Conservation (phyloP, 257 asterid genomes). For the Penstemon davidsonii region DNA sequence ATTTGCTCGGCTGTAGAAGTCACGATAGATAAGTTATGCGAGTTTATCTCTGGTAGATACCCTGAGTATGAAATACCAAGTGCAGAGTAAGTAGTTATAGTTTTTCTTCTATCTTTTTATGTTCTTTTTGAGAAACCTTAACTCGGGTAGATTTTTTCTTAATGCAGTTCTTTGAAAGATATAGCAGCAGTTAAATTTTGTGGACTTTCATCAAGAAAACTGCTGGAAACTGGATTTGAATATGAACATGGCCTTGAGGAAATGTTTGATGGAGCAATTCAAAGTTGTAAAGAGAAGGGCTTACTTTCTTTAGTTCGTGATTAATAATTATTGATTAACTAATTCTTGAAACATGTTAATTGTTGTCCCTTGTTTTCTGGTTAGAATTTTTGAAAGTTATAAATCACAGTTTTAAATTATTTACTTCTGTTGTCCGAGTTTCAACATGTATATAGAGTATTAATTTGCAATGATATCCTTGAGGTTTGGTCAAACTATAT, state of each 20-base stretch:
- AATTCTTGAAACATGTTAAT: too few relatives aligned
- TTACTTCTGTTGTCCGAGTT: too few relatives aligned
- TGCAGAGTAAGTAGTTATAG: conserved; percentile 37
- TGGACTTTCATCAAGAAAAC: conserved; percentile 37
- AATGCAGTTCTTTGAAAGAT: conserved; percentile 32
- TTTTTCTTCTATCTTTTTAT: neutral
- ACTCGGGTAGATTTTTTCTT: neutral
- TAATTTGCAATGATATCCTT: too few relatives aligned
- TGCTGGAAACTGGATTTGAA: conserved; percentile 43
- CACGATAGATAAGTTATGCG: conserved; percentile 28
- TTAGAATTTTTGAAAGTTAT: too few relatives aligned
- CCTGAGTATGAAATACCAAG: conserved; percentile 42
- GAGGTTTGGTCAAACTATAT: too few relatives aligned
- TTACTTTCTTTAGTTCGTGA: too few relatives aligned
- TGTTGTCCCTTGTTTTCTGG: too few relatives aligned
- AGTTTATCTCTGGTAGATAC: conserved; percentile 39
- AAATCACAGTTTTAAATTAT: too few relatives aligned
- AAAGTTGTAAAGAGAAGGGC: conserved; percentile 44
- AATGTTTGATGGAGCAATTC: conserved; percentile 49
- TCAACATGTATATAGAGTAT: too few relatives aligned
- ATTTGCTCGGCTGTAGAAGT: conserved; percentile 38
- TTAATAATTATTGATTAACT: too few relatives aligned
- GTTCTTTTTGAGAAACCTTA: neutral
- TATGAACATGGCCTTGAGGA: conserved; percentile 46
- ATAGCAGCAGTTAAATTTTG: conserved; percentile 19